Evolutionary conservation across 2,329 filamentous ascomycete genomes (phyloP), one percentile per base, ranked within the genome.

Genomic region (Claviceps cyperi): DNA sequence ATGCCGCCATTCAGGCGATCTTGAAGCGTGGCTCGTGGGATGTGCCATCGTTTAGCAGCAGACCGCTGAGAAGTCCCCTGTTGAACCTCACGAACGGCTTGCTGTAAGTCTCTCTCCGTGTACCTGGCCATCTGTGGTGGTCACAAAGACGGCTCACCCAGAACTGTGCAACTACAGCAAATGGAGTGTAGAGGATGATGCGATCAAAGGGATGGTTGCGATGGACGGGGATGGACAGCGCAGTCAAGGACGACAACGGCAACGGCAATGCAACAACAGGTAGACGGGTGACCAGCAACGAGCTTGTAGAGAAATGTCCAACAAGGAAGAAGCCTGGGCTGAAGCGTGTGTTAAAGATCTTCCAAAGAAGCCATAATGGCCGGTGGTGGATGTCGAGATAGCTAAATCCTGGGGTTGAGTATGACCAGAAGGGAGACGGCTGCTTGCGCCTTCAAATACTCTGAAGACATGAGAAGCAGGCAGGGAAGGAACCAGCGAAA

Each of bases 51-150:
- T 24, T 53, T 53, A 37, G 52, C 52, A 43, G 52, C 52, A 28
- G 47, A 51, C 35, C 52, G 52, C 35, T 53, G 52, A 35, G 52
- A 53, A 32, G 52, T 51, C 17, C 52, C 52, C 47, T 51, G 52
- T 19, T 53, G 52, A 38, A 53, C 52, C 44, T 53, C 52, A 48
- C 52, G 52, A 36, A 53, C 52, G 44, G 52, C 52, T 50, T 53
- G 50, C 46, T 51, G 52, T 40, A 53, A 46, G 44, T 53, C 52
- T 28, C 47, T 51, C 46, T 53, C 52, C 11, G 49, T 53, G 50
- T 53, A 53, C 32, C 51, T 53, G 35, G 52, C 46, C 52, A 53
- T 53, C 47, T 45, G 40, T 49, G 51, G 35, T 48, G 48, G 41
- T 32, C 47, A 44, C 38, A 32, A 28, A 19, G 35, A 40, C 35